These are phyloP conservation scores for Pneumocystis jirovecii DNA, from an alignment of 1,139 yeast species.

Conservation along the genomic window DNA sequence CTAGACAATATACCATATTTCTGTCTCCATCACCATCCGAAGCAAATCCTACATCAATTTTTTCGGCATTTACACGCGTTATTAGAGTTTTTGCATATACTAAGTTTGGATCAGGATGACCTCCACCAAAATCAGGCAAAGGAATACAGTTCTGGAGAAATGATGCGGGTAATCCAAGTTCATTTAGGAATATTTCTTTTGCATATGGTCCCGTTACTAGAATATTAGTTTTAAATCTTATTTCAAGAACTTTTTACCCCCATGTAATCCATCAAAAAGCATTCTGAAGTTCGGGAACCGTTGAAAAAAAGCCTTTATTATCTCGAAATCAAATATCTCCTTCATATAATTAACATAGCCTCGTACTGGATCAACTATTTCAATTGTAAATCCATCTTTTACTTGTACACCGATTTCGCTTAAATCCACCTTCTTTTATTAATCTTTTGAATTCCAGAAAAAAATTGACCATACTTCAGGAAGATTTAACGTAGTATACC, in stretches of 20 bases:
- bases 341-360: slow-evolving; percentile 70
- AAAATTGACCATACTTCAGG: slow-evolving; percentile 9
- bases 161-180: slow-evolving; percentile 57
- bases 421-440: slow-evolving; percentile 36
- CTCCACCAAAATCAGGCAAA: slow-evolving; percentile 84
- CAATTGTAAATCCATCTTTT: slow-evolving; percentile 43
- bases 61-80: slow-evolving; percentile 60
- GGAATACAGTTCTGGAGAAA: slow-evolving; percentile 70
- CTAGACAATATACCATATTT: slow-evolving; percentile 95
- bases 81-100: slow-evolving; percentile 87
- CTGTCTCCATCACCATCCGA: slow-evolving; percentile 98
- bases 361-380: slow-evolving; percentile 65
- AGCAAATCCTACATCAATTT: slow-evolving; percentile 92
- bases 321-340: slow-evolving; percentile 72
- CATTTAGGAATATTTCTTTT: slow-evolving; percentile 63
- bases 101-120: slow-evolving; percentile 95
- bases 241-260: slow-evolving; percentile 24
- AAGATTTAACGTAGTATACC: slow-evolving; percentile 40
- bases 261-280: slow-evolving; percentile 80
- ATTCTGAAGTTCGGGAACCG: slow-evolving; percentile 48
- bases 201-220: slow-evolving; percentile 92
- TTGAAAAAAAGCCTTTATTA: slow-evolving; percentile 58
- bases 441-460: background rate
- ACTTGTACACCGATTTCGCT: slow-evolving; percentile 37
- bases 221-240: background rate